Base-by-base conservation (phyloP, 148 eudicot genomes). In the Spergularia bocconei region DNA sequence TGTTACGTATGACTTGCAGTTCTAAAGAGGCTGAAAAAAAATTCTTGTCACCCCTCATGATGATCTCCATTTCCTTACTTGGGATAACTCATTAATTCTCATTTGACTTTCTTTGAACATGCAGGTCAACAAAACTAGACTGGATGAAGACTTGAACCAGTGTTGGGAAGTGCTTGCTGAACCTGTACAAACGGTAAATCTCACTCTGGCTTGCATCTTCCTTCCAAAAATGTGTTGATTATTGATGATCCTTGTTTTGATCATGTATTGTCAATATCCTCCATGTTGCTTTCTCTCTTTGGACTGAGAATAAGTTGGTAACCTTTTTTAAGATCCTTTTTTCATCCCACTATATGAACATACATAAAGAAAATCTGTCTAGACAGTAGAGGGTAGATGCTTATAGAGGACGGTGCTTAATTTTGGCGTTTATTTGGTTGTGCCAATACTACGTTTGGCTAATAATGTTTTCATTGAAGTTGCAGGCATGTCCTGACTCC, bases 161-260 rank as follows among this genome's bases (percentile, higher is more conserved):
- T 76, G 89, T n/a, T 92, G 98, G 98, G 98, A 92, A 89, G 97
- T 95, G 79, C 96, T 95, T 73, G 98, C 97, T 33, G 97, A 95
- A 81, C 97, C 98, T 62, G 84, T 94, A 79, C 98, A 94, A 78
- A 94, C 97, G 21, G 98, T 94, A 88, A 67, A 91, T 84, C 54
- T 73, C 77, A 36, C 60, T 2, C n/a, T 74, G 14, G 66, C 50
- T 17, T 9, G 57, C 52, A 36, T 21, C 54, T 17, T 55, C 54
- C 29, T 57, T 57, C 53, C 7, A 33, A 50, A 44, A 55, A 13
- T 20, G 60, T 48, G 14, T 10, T 13, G 13, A 11, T 36, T 3
- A 67, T 20, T 38, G 39, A 13, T 44, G 29, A 53, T 55, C 6
- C 47, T 44, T 36, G 10, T 69, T 52, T n/a, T 47, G 7, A 21